Percentiles rank a stretch among this genome's conserved stretches.
Evolutionary conservation across 2,329 filamentous ascomycete genomes (phyloP).

Genomic region (Cytospora schulzeri): DNA sequence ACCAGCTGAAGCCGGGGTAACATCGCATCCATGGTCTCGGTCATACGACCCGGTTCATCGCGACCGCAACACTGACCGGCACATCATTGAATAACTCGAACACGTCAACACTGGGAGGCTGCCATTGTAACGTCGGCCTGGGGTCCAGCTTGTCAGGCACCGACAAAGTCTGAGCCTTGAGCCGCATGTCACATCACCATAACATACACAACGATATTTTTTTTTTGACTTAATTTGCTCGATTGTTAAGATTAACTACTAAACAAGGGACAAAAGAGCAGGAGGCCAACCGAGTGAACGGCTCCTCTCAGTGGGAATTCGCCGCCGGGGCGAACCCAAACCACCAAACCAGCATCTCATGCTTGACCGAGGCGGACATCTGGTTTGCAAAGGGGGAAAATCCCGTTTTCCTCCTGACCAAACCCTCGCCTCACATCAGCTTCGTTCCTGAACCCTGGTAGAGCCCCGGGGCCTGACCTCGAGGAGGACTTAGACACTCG

Average conservation of each 20-base stretch:
- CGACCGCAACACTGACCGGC: neutral
- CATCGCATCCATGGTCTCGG: conserved; percentile 11
- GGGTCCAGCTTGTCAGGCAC: neutral
- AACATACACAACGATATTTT: neutral
- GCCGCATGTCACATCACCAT: neutral
- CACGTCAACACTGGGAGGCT: neutral
- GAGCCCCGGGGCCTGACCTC: neutral
- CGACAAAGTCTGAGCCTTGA: neutral
- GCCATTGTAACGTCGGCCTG: neutral
- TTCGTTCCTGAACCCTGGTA: conserved; percentile 1
- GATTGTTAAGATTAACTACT: conserved; percentile 47
- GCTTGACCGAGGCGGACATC: conserved; percentile 21
- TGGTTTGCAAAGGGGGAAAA: neutral
- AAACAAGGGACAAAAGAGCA: conserved; percentile 42
- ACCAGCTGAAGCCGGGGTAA: neutral
- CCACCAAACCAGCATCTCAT: conserved; percentile 30
- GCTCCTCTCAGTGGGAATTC: conserved; percentile 38
- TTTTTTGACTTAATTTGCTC: conserved; percentile 22
- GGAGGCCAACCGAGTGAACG: conserved; percentile 38
- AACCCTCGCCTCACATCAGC: conserved; percentile 23
- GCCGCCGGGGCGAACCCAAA: conserved; percentile 32
- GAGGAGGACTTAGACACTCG: conserved; percentile 29
- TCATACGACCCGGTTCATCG: conserved; percentile 11
- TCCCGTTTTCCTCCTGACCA: conserved; percentile 15
- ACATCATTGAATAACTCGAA: neutral